Evolutionary conservation across 129 eudicot species (phyloP), one percentile per base, ranked within the genome.

Genomic region (Lonicera japonica): DNA sequence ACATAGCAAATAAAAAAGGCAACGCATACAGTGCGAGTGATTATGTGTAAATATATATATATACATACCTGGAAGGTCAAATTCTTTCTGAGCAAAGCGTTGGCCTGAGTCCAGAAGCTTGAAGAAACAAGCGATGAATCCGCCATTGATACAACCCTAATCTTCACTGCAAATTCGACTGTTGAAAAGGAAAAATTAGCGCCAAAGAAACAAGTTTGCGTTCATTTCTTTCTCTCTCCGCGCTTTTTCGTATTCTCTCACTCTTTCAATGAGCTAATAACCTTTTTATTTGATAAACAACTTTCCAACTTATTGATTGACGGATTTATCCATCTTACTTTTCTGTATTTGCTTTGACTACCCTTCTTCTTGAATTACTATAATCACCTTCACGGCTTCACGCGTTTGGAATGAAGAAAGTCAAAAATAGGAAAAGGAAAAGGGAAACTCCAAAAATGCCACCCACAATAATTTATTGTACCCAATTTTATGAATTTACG

Each of bases 21-120:
- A n/a, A n/a, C 10, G 40, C 55, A 52, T 19, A 23, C 0, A 54
- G 64, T 5, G 54, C 34, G 5, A n/a, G 25, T 51, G 52, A 61
- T 4, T 25, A n/a, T n/a, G n/a, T n/a, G n/a, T n/a, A n/a, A n/a
- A n/a, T n/a, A n/a, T n/a, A n/a, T n/a, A n/a, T n/a, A n/a, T n/a
- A n/a, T n/a, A n/a, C 21, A 25, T 29, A 82, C 96, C 92, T 88
- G 96, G 68, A 76, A 84, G 11, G 80, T 84, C 77, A 88, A 63
- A 77, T 88, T 88, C 74, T 88, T 88, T 60, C 96, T 65, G 76
- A 88, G 82, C 77, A 88, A 72, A 66, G 96, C 96, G 66, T 84
- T 70, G 38, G 96, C 89, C 69, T 84, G 96, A 46, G 89, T 79
- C 82, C 69, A 71, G 72, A 79, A 84, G 69, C 83, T 84, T 21